Evolutionary conservation across 257 asterid genomes (phyloP).

Genomic region (Plantago ovata): DNA sequence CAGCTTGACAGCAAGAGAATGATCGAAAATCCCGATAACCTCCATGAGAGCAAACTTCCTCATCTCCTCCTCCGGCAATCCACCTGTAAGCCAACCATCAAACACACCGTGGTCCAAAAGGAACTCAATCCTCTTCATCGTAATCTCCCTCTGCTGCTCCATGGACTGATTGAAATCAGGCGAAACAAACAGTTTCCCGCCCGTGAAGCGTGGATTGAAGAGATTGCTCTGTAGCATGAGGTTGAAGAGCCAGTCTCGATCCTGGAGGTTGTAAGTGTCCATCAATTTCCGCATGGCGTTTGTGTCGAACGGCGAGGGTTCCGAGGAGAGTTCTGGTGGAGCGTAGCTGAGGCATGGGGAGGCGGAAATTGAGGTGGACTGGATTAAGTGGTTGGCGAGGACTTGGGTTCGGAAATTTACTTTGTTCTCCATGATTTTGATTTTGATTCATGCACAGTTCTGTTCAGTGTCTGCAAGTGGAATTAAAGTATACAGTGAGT

Average conservation of each 20-base stretch:
- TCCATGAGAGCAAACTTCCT: constrained; percentile 78
- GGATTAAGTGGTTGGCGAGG: constrained; percentile 53
- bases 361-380: constrained; percentile 22
- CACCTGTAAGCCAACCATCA: constrained; percentile 73
- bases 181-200: constrained; percentile 61
- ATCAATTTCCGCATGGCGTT: constrained; percentile 61
- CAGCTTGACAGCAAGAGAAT: constrained; percentile 73
- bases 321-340: constrained; percentile 70
- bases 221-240: constrained; percentile 66
- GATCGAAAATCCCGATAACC: constrained; percentile 67
- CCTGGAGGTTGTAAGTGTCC: constrained; percentile 73
- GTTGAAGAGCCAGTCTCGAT: constrained; percentile 77
- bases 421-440: constrained; percentile 45
- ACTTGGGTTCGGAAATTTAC: constrained; percentile 60
- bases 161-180: constrained; percentile 89
- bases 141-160: constrained; percentile 95
- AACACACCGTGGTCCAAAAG: constrained; percentile 75
- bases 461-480: too few relatives aligned
- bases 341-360: constrained; percentile 68
- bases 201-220: constrained; percentile 61
- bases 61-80: constrained; percentile 69
- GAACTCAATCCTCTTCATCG: constrained; percentile 77
- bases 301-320: constrained; percentile 43
- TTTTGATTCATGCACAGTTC: too few relatives aligned
- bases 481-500: too few relatives aligned